Evolutionary conservation across 2,329 filamentous ascomycete genomes (phyloP), one percentile per base, ranked within the genome.

Genomic region (Biscogniauxia marginata): DNA sequence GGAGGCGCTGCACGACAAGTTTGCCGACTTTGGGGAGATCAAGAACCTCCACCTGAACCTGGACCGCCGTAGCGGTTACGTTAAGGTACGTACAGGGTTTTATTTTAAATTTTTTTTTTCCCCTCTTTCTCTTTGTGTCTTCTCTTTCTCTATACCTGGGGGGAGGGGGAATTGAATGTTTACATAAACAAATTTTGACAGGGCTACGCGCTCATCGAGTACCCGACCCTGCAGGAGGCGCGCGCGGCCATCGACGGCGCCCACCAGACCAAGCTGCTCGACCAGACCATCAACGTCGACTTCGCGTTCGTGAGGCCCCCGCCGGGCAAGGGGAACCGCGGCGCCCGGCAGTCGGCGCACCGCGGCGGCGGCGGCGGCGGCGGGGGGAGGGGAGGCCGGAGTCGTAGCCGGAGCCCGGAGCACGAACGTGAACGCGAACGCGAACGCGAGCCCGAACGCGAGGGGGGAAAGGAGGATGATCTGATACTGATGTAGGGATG

Each of bases 201-300:
- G 90, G 90, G 90, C 63, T 95, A 95, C 74, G 90, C 88, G 24
- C 76, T 95, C 65, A 93, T 95, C 72, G 91, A 95, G 72, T 95
- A 92, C 74, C 80, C 89, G 1, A 93, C 90, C 0, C 78, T 92
- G 44, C 82, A 86, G 61, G 90, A 95, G 72, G 90, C 90, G 13
- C 84, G 88, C 61, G 88, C 87, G n/a, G 90, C 90, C 46, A 91
- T 95, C 67, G 86, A 91, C 71, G 87, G 86, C 65, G 88, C 88
- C n/a, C 84, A 95, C 72, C 79, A 85, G 60, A 85, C 86, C 45
- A 90, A 93, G 73, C 77, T 95, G 54, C 82, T 95, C 46, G 90
- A 95, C 66, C 90, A 95, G 79, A 91, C 87, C 7, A 82, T 95
- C 62, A 77, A 83, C 57, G 90, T 93, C 58, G 90, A 95, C 75